Conservation (phyloP, 257 asterid genomes). For the Echites panduratus region DNA sequence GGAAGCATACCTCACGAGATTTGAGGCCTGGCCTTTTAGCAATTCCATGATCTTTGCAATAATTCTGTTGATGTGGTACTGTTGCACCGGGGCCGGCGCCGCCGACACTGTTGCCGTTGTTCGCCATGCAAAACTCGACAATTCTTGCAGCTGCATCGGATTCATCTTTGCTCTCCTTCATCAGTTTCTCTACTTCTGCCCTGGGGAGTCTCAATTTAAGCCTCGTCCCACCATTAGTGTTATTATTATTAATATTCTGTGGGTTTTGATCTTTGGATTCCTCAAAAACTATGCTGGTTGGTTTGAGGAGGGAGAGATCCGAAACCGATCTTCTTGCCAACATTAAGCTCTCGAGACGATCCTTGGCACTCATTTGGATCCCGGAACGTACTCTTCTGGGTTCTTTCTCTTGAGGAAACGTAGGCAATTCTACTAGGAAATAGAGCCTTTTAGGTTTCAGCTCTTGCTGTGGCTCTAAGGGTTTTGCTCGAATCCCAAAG, state of each 20-base stretch:
- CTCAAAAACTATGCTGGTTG: slow-evolving; percentile 32
- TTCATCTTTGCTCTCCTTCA: slow-evolving; percentile 59
- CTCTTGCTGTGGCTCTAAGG: slow-evolving; percentile 69
- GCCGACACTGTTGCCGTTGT: slow-evolving; percentile 10
- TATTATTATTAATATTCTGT: no score
- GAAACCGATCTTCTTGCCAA: slow-evolving; percentile 71
- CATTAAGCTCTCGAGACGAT: slow-evolving; percentile 84
- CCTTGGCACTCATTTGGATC: slow-evolving; percentile 91
- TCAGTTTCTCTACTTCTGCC: slow-evolving; percentile 72
- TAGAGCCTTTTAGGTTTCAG: slow-evolving; percentile 68
- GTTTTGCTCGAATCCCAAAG: slow-evolving; percentile 70
- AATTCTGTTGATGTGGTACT: slow-evolving; percentile 2
- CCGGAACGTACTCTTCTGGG: slow-evolving; percentile 80
- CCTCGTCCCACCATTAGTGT: slow-evolving; percentile 38
- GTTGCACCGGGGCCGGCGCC: slow-evolving; percentile 4
- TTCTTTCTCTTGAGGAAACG: slow-evolving; percentile 37
- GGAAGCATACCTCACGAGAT: slow-evolving; percentile 54
- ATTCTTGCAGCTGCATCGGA: slow-evolving; percentile 65
- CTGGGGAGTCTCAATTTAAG: slow-evolving; percentile 63
- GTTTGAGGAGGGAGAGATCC: slow-evolving; percentile 59
- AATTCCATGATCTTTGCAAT: slow-evolving; percentile 19
- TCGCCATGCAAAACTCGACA: slow-evolving; percentile 43
- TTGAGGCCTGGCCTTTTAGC: slow-evolving; percentile 29
- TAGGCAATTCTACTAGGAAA: slow-evolving; percentile 70
- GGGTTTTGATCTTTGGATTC: slow-evolving; percentile 3